Evolutionary conservation across 1,284 basidiomycete genomes (phyloP), one percentile per base, ranked within the genome.

Genomic region (Ustilago bromivora): DNA sequence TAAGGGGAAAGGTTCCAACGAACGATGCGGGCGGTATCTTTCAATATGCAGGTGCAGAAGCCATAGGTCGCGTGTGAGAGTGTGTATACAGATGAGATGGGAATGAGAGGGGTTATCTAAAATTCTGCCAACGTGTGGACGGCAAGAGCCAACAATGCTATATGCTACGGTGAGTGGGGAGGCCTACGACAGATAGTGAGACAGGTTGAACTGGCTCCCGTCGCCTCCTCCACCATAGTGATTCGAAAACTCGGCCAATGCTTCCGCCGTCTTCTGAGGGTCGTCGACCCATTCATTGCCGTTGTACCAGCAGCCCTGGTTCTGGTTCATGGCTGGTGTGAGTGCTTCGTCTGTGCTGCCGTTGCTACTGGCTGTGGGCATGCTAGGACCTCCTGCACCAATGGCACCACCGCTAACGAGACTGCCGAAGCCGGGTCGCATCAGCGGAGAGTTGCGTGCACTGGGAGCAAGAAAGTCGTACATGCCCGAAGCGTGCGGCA

Each of bases 181-280:
- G 17, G 34, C 32, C 41, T 63, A 73, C n/a, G 75, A 73, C 36
- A 73, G 67, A 28, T 66, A 73, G 47, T 72, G 66, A 46, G 71
- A 69, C 35, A 77, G 49, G 53, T 73, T 73, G 61, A 73, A 61
- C 49, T 73, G 66, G 28, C 59, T 56, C 1, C 66, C 70, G 15
- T 77, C 43, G n/a, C 43, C 43, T 46, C 43, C 43, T 46, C 43
- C 70, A 35, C 68, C 61, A 40, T 72, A 72, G 38, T 77, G 75
- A 36, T 57, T 72, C 35, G 70, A 65, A 32, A 77, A 77, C 43
- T 77, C 75, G 10, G 76, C 71, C 11, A 78, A 38, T 10, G 71
- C 71, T 36, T 78, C 76, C 4, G 76, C 76, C 9, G 76, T 78
- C 68, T 75, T 78, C 41, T 75, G 76, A 40, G 71, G 76, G 52